Base-by-base conservation (phyloP, 75 land plant genomes). In the Larix kaempferi region DNA sequence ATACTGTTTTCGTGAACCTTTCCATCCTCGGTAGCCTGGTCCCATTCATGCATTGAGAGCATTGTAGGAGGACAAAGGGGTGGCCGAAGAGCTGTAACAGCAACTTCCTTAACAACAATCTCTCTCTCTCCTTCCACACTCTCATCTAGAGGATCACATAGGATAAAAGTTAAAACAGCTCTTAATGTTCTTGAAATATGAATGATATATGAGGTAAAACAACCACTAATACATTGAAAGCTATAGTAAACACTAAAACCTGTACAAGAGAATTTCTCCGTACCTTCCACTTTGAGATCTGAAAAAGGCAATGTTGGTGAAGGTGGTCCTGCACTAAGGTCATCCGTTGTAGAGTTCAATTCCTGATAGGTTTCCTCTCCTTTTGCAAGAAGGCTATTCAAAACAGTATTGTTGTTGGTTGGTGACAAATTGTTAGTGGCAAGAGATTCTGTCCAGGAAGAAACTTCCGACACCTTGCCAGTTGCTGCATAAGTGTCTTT, bases 211-310 rank as follows among this genome's bases (percentile, higher is more conserved):
- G 73, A 21, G 23, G 21, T 10, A 22, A 41, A 41, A 69, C n/a
- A 69, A 39, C 10, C 41, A 69, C 35, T 69, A 41, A 69, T 10
- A 69, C 41, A 21, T 39, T 44, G 15, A 10, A 22, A 39, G 49
- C 13, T 41, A 12, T 23, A 41, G 52, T 21, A 69, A 21, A n/a
- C 2, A 10, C 54, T 49, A 49, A 10, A 10, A 19, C 21, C 27
- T 41, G 13, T n/a, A 41, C 41, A 44, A 69, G 73, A 69, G 23
- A 41, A 21, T 2, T n/a, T 41, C 10, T 69, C 11, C 21, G 52
- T 69, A 69, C 73, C 73, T 69, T 69, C 73, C 19, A 39, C 73
- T 69, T 37, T 69, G 23, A 39, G 14, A 69, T 69, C 73, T 39
- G 73, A 69, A n/a, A 69, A 69, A 41, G 52, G 54, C 25, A 41